Percentiles rank a stretch among this genome's conserved stretches.
Evolutionary conservation across 495 filamentous ascomycete species (phyloP).

Genomic region (Neurospora tetrasperma): DNA sequence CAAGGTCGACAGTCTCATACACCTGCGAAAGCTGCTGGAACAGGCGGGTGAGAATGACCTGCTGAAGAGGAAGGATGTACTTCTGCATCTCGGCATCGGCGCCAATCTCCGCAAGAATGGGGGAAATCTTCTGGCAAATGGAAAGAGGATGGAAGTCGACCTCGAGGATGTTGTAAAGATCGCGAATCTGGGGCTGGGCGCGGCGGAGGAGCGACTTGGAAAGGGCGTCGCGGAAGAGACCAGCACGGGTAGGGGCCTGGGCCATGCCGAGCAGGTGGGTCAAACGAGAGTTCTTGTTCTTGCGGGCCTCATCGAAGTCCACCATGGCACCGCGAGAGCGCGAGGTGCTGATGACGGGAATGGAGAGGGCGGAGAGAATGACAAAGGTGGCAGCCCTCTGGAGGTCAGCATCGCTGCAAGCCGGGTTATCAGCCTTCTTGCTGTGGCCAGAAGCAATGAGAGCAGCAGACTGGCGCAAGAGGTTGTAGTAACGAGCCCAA

Average conservation of each 20-base stretch:
- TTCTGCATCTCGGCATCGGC: constrained; percentile 93
- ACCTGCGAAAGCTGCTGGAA: constrained; percentile 99
- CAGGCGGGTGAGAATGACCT: constrained; percentile 93
- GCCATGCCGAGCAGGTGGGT: constrained; percentile 93
- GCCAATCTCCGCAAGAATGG: constrained; percentile 88
- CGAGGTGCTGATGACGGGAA: constrained; percentile 97
- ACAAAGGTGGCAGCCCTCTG: constrained; percentile 83
- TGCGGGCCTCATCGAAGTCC: constrained; percentile 92
- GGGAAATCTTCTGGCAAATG: constrained; percentile 98
- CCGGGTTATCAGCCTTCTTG: constrained; percentile 88
- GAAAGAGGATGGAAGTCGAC: constrained; percentile 98
- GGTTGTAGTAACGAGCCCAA: constrained; percentile 93
- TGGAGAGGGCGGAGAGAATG: constrained; percentile 87
- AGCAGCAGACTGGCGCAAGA: constrained; percentile 82
- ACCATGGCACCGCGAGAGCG: constrained; percentile 90
- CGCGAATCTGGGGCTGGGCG: constrained; percentile 84
- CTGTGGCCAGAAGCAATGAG: constrained; percentile 74
- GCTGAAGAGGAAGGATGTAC: constrained; percentile 88
- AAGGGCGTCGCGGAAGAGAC: constrained; percentile 88
- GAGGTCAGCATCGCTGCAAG: constrained; percentile 78
- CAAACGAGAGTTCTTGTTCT: constrained; percentile 96
- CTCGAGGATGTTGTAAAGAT: constrained; percentile 96
- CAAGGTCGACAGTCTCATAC: constrained; percentile 93
- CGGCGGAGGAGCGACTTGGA: constrained; percentile 89
- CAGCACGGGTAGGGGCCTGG: constrained; percentile 75